These are phyloP conservation scores for Saccharomycopsis javanensis DNA, from an alignment of 805 yeast genomes.

Conservation along the genomic window DNA sequence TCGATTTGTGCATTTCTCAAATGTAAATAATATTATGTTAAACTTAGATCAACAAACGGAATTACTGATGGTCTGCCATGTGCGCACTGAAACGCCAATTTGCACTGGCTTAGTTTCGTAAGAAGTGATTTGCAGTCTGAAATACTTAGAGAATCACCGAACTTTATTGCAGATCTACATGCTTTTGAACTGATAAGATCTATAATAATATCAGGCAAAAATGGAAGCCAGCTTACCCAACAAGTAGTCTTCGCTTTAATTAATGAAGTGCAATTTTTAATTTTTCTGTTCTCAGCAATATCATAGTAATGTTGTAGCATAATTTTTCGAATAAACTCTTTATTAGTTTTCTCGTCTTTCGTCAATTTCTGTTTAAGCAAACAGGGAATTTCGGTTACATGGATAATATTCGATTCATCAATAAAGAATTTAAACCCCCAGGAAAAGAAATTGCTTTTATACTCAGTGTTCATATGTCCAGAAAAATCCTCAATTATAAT, in stretches of 20 bases:
- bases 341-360: constrained; percentile 20
- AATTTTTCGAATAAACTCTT: constrained; percentile 27
- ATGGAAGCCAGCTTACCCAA: constrained; percentile 33
- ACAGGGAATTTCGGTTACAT: constrained; percentile 36
- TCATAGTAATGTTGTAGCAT: constrained; percentile 37
- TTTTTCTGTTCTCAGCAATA: constrained; percentile 1
- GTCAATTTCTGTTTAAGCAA: constrained; percentile 29
- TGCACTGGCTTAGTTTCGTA: constrained; percentile 35
- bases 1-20: no score
- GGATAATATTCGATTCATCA: constrained; percentile 13
- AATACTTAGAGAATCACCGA: constrained; percentile 45
- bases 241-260: constrained; percentile 4
- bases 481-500: constrained; percentile 22
- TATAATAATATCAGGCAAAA: constrained; percentile 41
- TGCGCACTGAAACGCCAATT: constrained; percentile 69
- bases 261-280: not conserved
- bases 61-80: constrained; percentile 74
- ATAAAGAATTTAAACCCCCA: constrained; percentile 38
- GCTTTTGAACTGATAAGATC: constrained; percentile 52
- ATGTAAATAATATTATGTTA: no score
- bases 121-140: constrained; percentile 39
- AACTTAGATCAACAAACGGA: constrained; percentile 31
- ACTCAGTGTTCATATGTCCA: constrained; percentile 27
- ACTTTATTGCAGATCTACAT: constrained; percentile 61
- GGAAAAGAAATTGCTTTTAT: constrained; percentile 23